Evolutionary conservation across 2,329 filamentous ascomycete genomes (phyloP), one percentile per base, ranked within the genome.

Genomic region (Onygenales sp.): DNA sequence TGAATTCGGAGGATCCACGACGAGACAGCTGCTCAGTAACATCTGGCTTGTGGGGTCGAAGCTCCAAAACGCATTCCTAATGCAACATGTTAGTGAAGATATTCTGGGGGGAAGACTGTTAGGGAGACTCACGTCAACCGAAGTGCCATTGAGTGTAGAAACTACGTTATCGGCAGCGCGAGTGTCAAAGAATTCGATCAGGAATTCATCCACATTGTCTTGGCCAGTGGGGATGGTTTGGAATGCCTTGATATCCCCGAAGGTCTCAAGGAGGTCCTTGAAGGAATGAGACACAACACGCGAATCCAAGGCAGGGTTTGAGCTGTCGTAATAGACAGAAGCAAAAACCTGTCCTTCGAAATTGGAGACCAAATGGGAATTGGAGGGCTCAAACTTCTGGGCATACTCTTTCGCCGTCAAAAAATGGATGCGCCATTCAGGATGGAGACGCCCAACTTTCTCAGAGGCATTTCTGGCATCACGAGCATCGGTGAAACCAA

Each of bases 401-500:
- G 69, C 65, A 63, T 77, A 77, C 14, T 78, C 72, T 32, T 66
- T 69, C 2, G 75, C 70, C 7, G 68, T 67, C 32, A 82, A 66
- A 49, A 74, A 75, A 44, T 69, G 66, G 14, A 74, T 68, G 46
- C 65, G 63, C 79, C 80, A 84, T 36, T 70, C 69, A 9, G 72
- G 67, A 45, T 70, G 69, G 36, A 70, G 65, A 14, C 75, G 59
- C 1, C 71, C 68, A 32, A 79, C 64, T 50, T 76, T 77, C 10
- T 75, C 69, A 53, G 75, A 71, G 7, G 78, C 74, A 35, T 73
- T 71, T 51, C 73, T 77, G 6, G 83, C 75, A 64, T 85, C 82
- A 49, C 80, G 75, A 49, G 84, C 77, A 60, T 86, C 83, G 6
- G 74, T 69, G 59, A 86, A 84, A 4, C 75, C 76, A 27, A 83